phyloP scores from a whole-genome alignment of 331 rosid species.

The Phaseolus coccineus region DNA sequence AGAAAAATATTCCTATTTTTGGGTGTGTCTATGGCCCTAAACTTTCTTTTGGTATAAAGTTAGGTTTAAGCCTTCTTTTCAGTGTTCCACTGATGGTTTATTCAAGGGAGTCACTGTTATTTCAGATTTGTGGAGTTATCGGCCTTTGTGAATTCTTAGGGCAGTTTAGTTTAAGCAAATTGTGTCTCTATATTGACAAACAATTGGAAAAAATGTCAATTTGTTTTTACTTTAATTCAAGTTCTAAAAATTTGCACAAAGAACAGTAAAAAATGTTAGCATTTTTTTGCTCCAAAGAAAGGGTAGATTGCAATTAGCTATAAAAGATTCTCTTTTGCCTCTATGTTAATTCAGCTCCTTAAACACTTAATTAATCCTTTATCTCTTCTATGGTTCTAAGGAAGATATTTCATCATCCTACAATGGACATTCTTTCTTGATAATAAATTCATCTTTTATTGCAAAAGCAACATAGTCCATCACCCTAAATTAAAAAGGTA shows the following conservation, averaged over 20 bases:
- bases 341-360: not conserved
- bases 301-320: not conserved
- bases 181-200: no score
- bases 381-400: not conserved
- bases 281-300: no score
- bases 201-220: no score
- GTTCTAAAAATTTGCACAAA: no score
- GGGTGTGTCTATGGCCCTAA: not conserved
- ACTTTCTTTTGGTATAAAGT: not conserved
- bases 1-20: no score
- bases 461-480: not conserved
- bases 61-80: not conserved
- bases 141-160: no score
- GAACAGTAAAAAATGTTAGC: no score
- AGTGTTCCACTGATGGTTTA: not conserved
- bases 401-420: not conserved
- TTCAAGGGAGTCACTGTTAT: not conserved
- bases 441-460: constrained; percentile 1
- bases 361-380: not conserved
- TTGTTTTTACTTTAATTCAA: no score
- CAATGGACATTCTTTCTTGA: not conserved
- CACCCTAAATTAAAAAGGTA: not conserved
- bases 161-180: no score
- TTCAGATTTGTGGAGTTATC: not conserved
- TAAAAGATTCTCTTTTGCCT: not conserved